Conservation (phyloP, 305 asterid species). For the Withania somnifera region DNA sequence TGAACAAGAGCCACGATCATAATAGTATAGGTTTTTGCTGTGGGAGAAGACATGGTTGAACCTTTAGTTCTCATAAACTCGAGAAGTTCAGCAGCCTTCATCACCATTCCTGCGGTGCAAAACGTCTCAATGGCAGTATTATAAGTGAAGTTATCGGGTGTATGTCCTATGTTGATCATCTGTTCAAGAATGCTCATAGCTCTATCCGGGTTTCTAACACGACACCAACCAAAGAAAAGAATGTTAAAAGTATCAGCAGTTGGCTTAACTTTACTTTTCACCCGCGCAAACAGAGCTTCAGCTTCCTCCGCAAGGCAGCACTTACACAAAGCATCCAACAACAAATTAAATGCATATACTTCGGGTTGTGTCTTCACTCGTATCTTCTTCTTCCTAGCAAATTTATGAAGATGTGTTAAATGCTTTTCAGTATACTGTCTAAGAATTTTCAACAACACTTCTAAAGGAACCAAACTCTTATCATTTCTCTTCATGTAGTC, state of each 20-base stretch:
- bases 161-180: conserved; percentile 58
- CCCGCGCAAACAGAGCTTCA: conserved; percentile 51
- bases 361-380: conserved; percentile 85
- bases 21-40: conserved; percentile 74
- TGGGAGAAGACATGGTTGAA: conserved; percentile 76
- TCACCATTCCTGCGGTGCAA: conserved; percentile 76
- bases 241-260: conserved; percentile 68
- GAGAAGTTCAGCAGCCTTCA: conserved; percentile 59
- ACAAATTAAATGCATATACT: conserved; percentile 58
- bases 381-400: conserved; percentile 73
- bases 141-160: conserved; percentile 71
- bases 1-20: conserved; percentile 63
- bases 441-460: conserved; percentile 47
- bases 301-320: conserved; percentile 82
- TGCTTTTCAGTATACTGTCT: conserved; percentile 65
- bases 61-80: conserved; percentile 77
- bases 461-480: conserved; percentile 55
- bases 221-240: conserved; percentile 84
- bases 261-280: conserved; percentile 51
- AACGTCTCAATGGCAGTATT: conserved; percentile 83
- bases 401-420: conserved; percentile 74
- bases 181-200: conserved; percentile 64
- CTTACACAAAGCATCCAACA: conserved; percentile 78
- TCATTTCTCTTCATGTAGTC: conserved; percentile 69
- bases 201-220: conserved; percentile 63